Conservation (phyloP, 1,284 basidiomycete genomes). For the Somion occarium region DNA sequence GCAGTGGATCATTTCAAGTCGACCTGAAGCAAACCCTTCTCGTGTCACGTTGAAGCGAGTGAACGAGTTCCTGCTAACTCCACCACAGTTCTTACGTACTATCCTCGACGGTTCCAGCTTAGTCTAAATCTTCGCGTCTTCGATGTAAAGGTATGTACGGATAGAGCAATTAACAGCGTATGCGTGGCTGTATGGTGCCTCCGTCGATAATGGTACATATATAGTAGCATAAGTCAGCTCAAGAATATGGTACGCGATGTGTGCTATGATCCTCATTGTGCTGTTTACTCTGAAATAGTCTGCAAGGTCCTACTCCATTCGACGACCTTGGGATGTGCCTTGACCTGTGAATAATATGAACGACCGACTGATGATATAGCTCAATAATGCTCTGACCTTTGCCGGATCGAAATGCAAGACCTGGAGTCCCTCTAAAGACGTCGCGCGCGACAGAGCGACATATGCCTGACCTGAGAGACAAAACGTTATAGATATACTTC, state of each 20-base stretch:
- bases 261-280: no score
- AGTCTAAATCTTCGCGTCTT: no score
- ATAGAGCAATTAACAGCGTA: no score
- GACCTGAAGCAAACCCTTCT: conserved; percentile 71
- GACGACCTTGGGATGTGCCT: conserved; percentile 34
- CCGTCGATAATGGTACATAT: no score
- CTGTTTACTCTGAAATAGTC: conserved; percentile 16
- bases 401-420: conserved; percentile 73
- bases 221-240: no score
- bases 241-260: no score
- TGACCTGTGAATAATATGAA: conserved; percentile 23
- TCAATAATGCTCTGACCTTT: conserved; percentile 49
- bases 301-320: conserved; percentile 33
- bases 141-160: no score
- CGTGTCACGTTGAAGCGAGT: conserved; percentile 72
- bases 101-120: no score
- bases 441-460: conserved; percentile 91
- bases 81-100: conserved; percentile 18
- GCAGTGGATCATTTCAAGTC: conserved; percentile 76
- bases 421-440: conserved; percentile 77
- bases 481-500: background rate
- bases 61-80: conserved; percentile 68
- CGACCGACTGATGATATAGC: background rate
- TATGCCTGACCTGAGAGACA: conserved; percentile 56
- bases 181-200: no score